Conservation (phyloP, 2,329 filamentous ascomycete genomes). For the Arachnomyces sp. region DNA sequence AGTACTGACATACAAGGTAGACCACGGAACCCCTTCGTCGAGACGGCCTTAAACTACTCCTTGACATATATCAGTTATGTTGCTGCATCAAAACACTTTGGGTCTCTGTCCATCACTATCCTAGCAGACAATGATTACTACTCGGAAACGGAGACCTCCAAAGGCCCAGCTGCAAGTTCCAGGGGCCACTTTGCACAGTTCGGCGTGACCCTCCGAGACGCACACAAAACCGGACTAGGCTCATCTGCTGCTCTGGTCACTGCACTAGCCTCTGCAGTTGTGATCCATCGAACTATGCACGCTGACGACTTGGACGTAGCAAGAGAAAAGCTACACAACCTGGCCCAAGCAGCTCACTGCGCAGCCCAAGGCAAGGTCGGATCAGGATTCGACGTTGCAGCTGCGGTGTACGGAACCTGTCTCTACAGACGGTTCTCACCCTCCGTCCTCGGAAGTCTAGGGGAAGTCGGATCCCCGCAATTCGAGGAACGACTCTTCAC, state of each 20-base stretch:
- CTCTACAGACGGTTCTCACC: constrained; percentile 91
- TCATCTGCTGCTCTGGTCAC: constrained; percentile 93
- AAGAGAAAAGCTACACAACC: constrained; percentile 69
- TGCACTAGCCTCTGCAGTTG: constrained; percentile 55
- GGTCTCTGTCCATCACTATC: constrained; percentile 69
- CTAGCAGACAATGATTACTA: constrained; percentile 97
- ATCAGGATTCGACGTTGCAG: constrained; percentile 89
- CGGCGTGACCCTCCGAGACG: constrained; percentile 63
- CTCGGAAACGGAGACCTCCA: constrained; percentile 55
- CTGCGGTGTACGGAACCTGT: constrained; percentile 86
- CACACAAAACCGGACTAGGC: constrained; percentile 92
- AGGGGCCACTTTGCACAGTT: constrained; percentile 65
- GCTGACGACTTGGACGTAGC: constrained; percentile 41
- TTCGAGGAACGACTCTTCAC: constrained; percentile 61
- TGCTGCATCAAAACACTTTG: constrained; percentile 48
- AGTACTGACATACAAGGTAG: constrained; percentile 27
- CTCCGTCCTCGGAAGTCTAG: constrained; percentile 58
- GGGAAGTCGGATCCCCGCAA: constrained; percentile 56
- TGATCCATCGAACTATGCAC: constrained; percentile 37
- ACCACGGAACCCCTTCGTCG: constrained; percentile 75
- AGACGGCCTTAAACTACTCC: constrained; percentile 80
- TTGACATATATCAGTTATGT: constrained; percentile 65
- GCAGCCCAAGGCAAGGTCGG: constrained; percentile 95
- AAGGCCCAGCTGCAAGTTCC: constrained; percentile 25
- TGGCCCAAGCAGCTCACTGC: constrained; percentile 88